Base-by-base conservation (phyloP, 192 early-diverging fungal genomes). In the Hyaloraphidium curvatum region DNA sequence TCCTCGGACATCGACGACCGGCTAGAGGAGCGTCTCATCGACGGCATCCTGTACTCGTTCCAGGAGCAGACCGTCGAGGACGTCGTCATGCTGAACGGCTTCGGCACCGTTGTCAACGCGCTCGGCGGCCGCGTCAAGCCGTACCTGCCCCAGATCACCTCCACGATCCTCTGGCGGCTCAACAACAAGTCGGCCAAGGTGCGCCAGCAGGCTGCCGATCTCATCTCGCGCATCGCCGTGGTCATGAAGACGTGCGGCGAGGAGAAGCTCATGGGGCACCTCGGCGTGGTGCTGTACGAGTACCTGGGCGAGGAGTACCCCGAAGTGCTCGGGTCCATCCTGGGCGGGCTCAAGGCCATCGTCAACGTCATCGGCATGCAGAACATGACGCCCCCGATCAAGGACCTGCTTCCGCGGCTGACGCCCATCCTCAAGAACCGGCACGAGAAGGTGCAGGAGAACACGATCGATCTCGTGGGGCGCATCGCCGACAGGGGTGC, bases 231-330 rank as follows among this genome's bases (percentile, higher is more conserved):
- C 4, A 87, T 96, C 40, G 92, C 91, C 0, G 78, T 84, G 1
- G 91, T 91, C 4, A 87, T 97, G 91, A 76, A 81, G 56, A 77
- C 74, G 0, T 98, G 92, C 63, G 91, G 87, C 21, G 90, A 95
- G 64, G 91, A 95, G 64, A 86, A 91, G 61, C 62, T 97, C 40
- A 88, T 98, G 84, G 77, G 79, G 3, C 81, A 93, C 54, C 67
- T 98, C 39, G 87, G 89, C 56, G 75, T 85, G n/a, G 79, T 94
- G 28, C 66, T 98, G 21, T 98, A 89, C 65, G 95, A 98, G 66
- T 94, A 97, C 61, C 76, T 98, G 21, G 95, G 95, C 59, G 95
- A 98, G 72, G 95, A 98, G 64, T 98, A 93, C 59, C 95, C 95
- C 4, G 95, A 98, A 60, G 95, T 98, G 0, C 70, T 98, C 43